Evolutionary conservation across 805 yeast species (phyloP), one percentile per base, ranked within the genome.

Genomic region (Pichia pseudocactophila): DNA sequence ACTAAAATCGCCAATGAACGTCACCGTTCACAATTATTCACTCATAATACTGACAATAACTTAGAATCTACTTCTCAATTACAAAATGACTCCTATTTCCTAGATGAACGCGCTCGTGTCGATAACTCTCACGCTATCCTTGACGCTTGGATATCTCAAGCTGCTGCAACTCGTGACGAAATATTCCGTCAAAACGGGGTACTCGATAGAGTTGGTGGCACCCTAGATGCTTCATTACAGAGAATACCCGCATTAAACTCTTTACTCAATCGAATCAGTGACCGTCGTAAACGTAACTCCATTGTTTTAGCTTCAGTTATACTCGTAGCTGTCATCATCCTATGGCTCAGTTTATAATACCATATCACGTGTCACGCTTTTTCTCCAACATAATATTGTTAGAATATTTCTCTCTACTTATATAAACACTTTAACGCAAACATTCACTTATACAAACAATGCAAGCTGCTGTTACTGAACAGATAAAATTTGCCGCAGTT

Each of bases 121-220:
- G 85, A 84, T 50, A 70, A 70, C 40, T 78, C 92, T 34, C 80
- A 87, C 57, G 69, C 71, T 34, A 66, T 88, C 40, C 85, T 95
- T 13, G 97, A 92, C 57, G 65, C 82, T 35, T 67, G 92, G 44
- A 70, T 90, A 31, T 73, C 74, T n/a, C 89, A 82, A 57, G 97
- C 96, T 1, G 82, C 76, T 64, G 85, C 83, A 51, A 88, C 97
- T 0, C 70, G 97, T 44, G 97, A 89, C 46, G 94, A 85, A 55
- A 72, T 92, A 41, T 51, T 73, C 36, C 69, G 80, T 37, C 98
- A 92, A 64, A 70, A 90, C 45, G 73, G 71, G 31, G 58, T 73
- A 7, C 66, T 92, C 41, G 68, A 69, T 43, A 74, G 68, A 46
- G 83, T 92, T 5, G 84, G 81, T 48, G 69, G 74, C 43, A 71